These are phyloP conservation scores for Capronia epimyces DNA, from an alignment of 2,329 filamentous ascomycete species.

Conservation along the genomic window DNA sequence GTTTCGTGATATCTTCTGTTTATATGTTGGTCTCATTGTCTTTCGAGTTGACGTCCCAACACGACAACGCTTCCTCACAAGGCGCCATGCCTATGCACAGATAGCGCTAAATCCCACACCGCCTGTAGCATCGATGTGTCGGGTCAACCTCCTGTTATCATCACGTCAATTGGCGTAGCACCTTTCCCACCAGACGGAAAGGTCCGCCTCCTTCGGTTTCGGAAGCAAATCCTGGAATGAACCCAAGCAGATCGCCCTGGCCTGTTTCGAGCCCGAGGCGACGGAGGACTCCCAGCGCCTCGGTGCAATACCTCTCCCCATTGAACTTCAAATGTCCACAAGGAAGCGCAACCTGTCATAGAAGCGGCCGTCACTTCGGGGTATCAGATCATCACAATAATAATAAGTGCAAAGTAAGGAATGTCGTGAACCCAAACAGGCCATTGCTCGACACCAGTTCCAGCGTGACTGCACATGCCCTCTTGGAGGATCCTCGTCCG, in stretches of 20 bases:
- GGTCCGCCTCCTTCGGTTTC: background rate
- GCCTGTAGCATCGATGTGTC: background rate
- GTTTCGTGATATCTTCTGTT: no score
- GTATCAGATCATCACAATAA: constrained; percentile 23
- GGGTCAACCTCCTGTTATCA: background rate
- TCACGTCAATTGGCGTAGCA: background rate
- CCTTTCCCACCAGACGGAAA: background rate
- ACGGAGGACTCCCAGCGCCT: background rate
- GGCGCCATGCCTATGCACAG: constrained; percentile 1
- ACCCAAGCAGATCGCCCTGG: background rate
- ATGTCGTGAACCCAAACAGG: constrained; percentile 17
- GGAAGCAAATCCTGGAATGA: background rate
- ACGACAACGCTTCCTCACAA: background rate
- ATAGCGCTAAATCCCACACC: background rate
- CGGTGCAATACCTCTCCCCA: background rate
- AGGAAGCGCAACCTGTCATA: constrained; percentile 11
- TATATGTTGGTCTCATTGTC: no score
- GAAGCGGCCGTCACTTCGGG: constrained; percentile 16
- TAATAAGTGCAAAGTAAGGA: constrained; percentile 14
- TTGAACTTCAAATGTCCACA: background rate
- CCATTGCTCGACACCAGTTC: constrained; percentile 1
- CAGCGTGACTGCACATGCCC: constrained; percentile 4
- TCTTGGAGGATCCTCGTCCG: constrained; percentile 4
- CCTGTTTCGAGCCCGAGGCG: background rate
- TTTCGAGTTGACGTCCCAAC: background rate